Evolutionary conservation across 202 grass and related monocot species (phyloP).

Genomic region (Elaeis oleifera): DNA sequence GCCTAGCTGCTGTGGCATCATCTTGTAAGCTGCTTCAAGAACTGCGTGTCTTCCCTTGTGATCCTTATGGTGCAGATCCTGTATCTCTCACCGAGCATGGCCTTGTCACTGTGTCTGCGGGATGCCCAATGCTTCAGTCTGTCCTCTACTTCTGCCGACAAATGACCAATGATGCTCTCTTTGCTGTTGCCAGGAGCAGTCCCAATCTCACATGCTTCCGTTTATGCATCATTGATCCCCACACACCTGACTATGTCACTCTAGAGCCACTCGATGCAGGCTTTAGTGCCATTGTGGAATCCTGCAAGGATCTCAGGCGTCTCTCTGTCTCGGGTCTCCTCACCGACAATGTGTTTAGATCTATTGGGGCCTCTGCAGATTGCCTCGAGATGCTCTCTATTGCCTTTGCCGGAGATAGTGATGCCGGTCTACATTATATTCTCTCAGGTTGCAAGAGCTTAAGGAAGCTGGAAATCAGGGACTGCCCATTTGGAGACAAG

Average conservation of each 20-base stretch:
- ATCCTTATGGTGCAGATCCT: slow-evolving; percentile 32
- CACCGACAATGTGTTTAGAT: slow-evolving; percentile 57
- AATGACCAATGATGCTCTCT: slow-evolving; percentile 72
- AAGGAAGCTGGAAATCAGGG: slow-evolving; percentile 71
- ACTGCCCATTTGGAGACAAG: slow-evolving; percentile 70
- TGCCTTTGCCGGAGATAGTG: slow-evolving; percentile 55
- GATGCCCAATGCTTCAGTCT: slow-evolving; percentile 62
- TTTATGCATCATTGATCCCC: slow-evolving; percentile 59
- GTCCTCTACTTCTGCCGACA: slow-evolving; percentile 71
- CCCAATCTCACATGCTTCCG: slow-evolving; percentile 68
- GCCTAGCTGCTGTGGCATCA: slow-evolving; percentile 62
- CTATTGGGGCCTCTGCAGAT: slow-evolving; percentile 56
- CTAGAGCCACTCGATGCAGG: slow-evolving; percentile 49
- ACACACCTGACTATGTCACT: slow-evolving; percentile 50
- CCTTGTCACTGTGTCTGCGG: slow-evolving; percentile 59
- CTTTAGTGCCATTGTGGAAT: slow-evolving; percentile 68
- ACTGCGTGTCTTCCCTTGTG: slow-evolving; percentile 65
- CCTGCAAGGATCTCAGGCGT: slow-evolving; percentile 58
- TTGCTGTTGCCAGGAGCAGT: slow-evolving; percentile 57
- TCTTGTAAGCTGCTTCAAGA: slow-evolving; percentile 70
- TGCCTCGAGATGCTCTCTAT: slow-evolving; percentile 68
- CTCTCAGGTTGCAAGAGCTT: slow-evolving; percentile 74
- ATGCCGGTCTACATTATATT: slow-evolving; percentile 56
- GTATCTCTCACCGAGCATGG: slow-evolving; percentile 59
- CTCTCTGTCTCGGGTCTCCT: slow-evolving; percentile 68